Percentiles rank a stretch among this genome's conserved stretches.
These are phyloP conservation scores for Bullera alba DNA, from an alignment of 768 basidiomycete genomes.

Conservation along the genomic window DNA sequence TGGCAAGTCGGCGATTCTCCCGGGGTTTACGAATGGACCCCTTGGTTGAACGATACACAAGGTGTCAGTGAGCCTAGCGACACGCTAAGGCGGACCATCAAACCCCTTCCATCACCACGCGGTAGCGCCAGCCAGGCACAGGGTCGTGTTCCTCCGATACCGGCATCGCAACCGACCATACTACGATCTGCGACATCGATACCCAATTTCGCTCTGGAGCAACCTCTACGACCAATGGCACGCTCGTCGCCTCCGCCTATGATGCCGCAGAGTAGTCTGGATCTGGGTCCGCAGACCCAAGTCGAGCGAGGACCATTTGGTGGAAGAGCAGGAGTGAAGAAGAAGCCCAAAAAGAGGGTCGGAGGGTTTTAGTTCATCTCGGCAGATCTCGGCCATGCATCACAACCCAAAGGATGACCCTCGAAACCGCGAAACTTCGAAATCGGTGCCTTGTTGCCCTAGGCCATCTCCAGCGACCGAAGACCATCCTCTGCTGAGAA, in stretches of 20 bases:
- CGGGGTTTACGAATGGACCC: conserved; percentile 2
- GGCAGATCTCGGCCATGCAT: no score
- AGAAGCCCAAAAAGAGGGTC: conserved; percentile 29
- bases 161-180: conserved; percentile 1
- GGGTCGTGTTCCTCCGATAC: background rate
- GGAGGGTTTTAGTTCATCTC: conserved; percentile 33
- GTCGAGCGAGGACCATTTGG: conserved; percentile 31
- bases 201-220: background rate
- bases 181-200: background rate
- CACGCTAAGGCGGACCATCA: background rate
- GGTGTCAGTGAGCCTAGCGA: background rate
- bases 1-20: conserved; percentile 4
- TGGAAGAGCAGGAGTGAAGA: conserved; percentile 15
- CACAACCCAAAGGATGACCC: no score
- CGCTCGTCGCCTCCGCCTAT: background rate
- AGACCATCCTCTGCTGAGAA: no score
- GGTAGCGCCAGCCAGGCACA: background rate
- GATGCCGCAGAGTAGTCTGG: background rate
- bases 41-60: conserved; percentile 7
- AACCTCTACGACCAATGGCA: background rate
- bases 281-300: conserved; percentile 11
- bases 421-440: no score
- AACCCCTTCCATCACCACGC: conserved; percentile 13
- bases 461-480: no score
- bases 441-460: no score